Base-by-base conservation (phyloP, 805 yeast genomes). In the Suhomyces sp. region DNA sequence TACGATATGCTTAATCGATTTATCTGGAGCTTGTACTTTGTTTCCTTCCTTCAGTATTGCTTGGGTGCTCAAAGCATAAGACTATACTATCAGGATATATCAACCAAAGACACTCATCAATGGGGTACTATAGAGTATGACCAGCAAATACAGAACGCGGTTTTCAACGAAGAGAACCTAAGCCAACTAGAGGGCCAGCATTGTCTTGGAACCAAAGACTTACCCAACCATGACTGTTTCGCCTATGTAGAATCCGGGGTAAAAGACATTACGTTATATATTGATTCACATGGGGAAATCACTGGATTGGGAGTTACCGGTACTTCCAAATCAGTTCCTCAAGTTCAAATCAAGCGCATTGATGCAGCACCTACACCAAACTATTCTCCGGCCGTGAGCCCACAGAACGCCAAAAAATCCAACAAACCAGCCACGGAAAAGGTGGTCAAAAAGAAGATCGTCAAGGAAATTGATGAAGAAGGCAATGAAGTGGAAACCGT, bases 131-230 rank as follows among this genome's bases (percentile, higher is more conserved):
- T 23, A 42, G 56, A 10, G 10, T 60, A 51, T 49, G 59, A 60
- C 50, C 41, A 42, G 6, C 55, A 45, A 1, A 36, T 38, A 13
- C 40, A 24, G 5, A 46, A 24, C 13, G 57, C 58, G 3, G 13
- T 44, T 8, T 65, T 62, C 48, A 24, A 41, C 26, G 45, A 53
- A 36, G 29, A 24, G 17, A 24, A n/a, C 46, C 15, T 1, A 38
- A 12, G 42, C 9, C 7, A 19, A 8, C 8, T 31, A 22, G 35
- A 17, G 8, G 63, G 60, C 12, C 60, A 46, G 7, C 62, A 63
- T 54, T 68, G 72, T 47, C 46, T 72, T 45, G 76, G 78, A 10
- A 71, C 78, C 23, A 53, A 57, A 6, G 72, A 68, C 48, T 42
- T 71, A 5, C 52, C 57, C 6, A 54, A 60, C 49, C 63, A 64